Conservation (phyloP, 2,329 filamentous ascomycete species). For the Pezicula carpinea region DNA sequence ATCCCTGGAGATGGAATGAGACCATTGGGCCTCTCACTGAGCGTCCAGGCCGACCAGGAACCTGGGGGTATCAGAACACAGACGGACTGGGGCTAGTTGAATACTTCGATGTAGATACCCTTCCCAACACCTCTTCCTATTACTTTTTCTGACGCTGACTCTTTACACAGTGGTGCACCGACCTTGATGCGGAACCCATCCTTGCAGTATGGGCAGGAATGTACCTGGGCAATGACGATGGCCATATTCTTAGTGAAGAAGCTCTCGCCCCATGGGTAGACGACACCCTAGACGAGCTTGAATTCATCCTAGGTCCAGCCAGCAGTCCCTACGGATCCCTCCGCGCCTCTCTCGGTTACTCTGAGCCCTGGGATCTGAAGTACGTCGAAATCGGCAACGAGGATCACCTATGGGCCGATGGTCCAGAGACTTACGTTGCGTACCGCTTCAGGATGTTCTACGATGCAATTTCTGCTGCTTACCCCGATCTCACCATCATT, state of each 20-base stretch:
- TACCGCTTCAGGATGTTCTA: constrained; percentile 42
- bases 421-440: constrained; percentile 29
- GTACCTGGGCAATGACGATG: constrained; percentile 28
- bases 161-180: constrained; percentile 34
- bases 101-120: constrained; percentile 33
- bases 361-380: constrained; percentile 43
- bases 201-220: constrained; percentile 45
- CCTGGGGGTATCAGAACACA: constrained; percentile 39
- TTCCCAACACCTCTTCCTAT: background rate
- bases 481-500: constrained; percentile 40
- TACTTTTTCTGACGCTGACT: background rate
- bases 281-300: constrained; percentile 44
- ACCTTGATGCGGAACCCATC: constrained; percentile 40
- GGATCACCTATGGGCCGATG: constrained; percentile 38
- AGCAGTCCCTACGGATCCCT: constrained; percentile 39
- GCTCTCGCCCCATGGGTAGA: constrained; percentile 41
- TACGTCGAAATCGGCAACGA: constrained; percentile 38
- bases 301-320: constrained; percentile 42
- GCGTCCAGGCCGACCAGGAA: constrained; percentile 31
- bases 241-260: constrained; percentile 34
- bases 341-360: constrained; percentile 43
- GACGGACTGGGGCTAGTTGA: constrained; percentile 46
- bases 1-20: constrained; percentile 31
- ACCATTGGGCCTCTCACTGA: constrained; percentile 34
- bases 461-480: constrained; percentile 35